A percentile compares a stretch with the other conserved stretches of the same genome.
Conservation (phyloP, 1,284 basidiomycete genomes). For the Marasmius sp. region DNA sequence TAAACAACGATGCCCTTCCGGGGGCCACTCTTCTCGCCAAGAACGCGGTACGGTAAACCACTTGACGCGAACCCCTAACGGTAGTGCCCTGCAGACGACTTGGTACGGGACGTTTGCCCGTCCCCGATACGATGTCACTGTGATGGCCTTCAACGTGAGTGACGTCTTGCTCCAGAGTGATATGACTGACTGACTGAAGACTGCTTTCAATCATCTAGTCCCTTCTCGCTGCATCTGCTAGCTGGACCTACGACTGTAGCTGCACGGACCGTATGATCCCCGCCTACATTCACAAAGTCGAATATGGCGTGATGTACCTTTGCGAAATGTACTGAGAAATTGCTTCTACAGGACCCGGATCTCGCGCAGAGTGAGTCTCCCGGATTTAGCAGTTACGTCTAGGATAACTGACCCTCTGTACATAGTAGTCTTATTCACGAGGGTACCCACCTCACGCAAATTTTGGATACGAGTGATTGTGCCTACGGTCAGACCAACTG, state of each 20-base stretch:
- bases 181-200: neutral
- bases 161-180: neutral
- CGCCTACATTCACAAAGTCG: slow-evolving; percentile 17
- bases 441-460: slow-evolving; percentile 11
- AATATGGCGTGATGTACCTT: slow-evolving; percentile 8
- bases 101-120: slow-evolving; percentile 13
- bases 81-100: slow-evolving; percentile 10
- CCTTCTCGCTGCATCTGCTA: neutral
- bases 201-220: neutral
- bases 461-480: slow-evolving; percentile 9
- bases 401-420: neutral
- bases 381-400: neutral
- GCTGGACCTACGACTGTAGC: slow-evolving; percentile 9
- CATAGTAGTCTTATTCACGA: slow-evolving; percentile 10
- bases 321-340: neutral
- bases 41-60: slow-evolving; percentile 1
- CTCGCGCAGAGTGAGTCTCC: neutral
- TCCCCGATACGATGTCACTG: neutral
- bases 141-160: slow-evolving; percentile 1
- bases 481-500: slow-evolving; percentile 5
- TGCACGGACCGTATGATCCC: slow-evolving; percentile 14
- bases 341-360: neutral
- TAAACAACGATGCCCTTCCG: slow-evolving; percentile 7
- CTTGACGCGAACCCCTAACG: neutral
- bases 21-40: slow-evolving; percentile 6